phyloP scores from a whole-genome alignment of 495 filamentous ascomycete genomes.

The Mytilinidion resinicola region DNA sequence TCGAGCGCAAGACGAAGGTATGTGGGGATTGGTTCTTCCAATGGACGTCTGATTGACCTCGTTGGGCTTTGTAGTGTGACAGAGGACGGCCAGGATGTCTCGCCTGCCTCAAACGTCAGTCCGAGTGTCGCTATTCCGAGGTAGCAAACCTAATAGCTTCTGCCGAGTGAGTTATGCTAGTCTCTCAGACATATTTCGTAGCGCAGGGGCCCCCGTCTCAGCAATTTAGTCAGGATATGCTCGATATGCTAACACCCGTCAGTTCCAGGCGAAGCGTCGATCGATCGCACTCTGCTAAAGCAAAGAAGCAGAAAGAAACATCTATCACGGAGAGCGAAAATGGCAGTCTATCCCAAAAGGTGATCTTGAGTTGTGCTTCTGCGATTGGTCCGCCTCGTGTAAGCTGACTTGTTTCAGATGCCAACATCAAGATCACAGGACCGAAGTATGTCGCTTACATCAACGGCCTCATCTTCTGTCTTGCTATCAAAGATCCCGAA shows the following conservation, averaged over 20 bases:
- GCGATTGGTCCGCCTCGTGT: no score
- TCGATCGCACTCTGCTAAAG: no score
- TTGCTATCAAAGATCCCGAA: slow-evolving; percentile 63
- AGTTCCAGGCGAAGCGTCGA: no score
- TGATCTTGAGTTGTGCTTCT: no score
- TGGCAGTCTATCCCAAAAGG: no score
- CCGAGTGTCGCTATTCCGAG: slow-evolving; percentile 60
- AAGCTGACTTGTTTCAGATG: background rate
- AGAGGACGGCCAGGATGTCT: slow-evolving; percentile 47
- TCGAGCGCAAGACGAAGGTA: slow-evolving; percentile 64
- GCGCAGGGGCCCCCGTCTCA: no score
- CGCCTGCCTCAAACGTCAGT: slow-evolving; percentile 65
- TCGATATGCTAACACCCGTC: no score
- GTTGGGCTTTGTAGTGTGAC: slow-evolving; percentile 37
- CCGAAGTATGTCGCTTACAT: slow-evolving; percentile 29
- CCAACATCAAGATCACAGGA: slow-evolving; percentile 13
- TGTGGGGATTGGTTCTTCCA: slow-evolving; percentile 3
- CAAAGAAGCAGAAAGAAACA: no score
- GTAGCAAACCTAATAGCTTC: slow-evolving; percentile 58
- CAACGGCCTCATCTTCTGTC: slow-evolving; percentile 42
- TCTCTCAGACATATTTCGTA: no score
- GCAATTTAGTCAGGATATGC: no score
- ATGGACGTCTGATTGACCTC: no score
- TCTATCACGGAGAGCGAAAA: no score
- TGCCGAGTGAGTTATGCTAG: slow-evolving; percentile 43